These are phyloP conservation scores for Amniculicola lignicola DNA, from an alignment of 495 filamentous ascomycete species.

Conservation along the genomic window DNA sequence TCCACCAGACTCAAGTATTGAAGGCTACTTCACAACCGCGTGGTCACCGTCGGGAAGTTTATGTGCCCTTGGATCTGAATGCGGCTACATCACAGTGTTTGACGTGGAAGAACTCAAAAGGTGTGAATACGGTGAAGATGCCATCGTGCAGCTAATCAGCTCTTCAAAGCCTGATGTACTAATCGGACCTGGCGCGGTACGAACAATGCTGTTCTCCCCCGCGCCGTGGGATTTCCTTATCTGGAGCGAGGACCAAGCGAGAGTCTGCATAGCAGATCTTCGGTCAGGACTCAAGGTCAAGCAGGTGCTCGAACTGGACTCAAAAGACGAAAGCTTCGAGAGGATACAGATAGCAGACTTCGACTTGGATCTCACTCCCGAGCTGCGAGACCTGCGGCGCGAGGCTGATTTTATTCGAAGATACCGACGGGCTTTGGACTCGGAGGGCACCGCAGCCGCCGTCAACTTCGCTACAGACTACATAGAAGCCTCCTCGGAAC, in stretches of 20 bases:
- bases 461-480: conserved; percentile 44
- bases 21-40: conserved; percentile 64
- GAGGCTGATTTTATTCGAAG: conserved; percentile 42
- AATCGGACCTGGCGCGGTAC: conserved; percentile 67
- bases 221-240: conserved; percentile 87
- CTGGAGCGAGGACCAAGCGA: conserved; percentile 86
- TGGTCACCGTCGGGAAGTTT: conserved; percentile 66
- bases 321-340: conserved; percentile 50
- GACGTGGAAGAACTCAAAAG: conserved; percentile 53
- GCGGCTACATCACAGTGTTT: conserved; percentile 66
- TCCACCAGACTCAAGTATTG: conserved; percentile 19
- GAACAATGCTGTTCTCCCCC: conserved; percentile 87
- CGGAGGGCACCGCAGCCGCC: conserved; percentile 38
- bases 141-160: conserved; percentile 44
- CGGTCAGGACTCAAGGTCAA: conserved; percentile 70
- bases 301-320: conserved; percentile 67
- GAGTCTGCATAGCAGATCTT: conserved; percentile 79
- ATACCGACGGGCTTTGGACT: conserved; percentile 42
- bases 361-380: conserved; percentile 44
- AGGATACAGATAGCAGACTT: conserved; percentile 39
- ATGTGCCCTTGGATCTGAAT: conserved; percentile 69
- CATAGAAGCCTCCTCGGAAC: conserved; percentile 41
- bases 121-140: conserved; percentile 43
- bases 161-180: conserved; percentile 42
- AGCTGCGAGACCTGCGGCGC: conserved; percentile 35